Base-by-base conservation (phyloP, 176 grass and related monocot species). In the Leersia perrieri region DNA sequence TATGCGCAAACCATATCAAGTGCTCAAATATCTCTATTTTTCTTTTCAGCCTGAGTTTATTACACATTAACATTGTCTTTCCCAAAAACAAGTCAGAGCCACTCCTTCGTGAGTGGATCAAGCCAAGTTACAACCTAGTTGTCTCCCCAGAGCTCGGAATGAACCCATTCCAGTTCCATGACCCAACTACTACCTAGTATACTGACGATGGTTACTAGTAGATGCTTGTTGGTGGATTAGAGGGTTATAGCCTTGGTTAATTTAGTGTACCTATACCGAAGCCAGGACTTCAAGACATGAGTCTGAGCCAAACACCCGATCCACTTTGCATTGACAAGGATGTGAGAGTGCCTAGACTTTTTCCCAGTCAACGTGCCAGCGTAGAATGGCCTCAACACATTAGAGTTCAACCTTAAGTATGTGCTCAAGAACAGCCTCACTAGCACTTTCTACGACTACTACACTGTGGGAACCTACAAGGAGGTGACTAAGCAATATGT, bases 1-100 rank as follows among this genome's bases (percentile, higher is more conserved):
- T 97, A 90, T 97, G 93, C 83, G 75, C 74, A 35, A 90, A 97
- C 61, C 88, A 87, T 6, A 97, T 83, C 0, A 92, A 71, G 93
- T 91, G 3, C 35, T 69, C 42, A 25, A 22, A 13, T 25, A 1
- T 47, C 12, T 33, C 36, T 29, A n/a, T n/a, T n/a, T n/a, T n/a
- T n/a, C n/a, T n/a, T n/a, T n/a, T n/a, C n/a, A n/a, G n/a, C n/a
- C n/a, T n/a, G n/a, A n/a, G n/a, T n/a, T n/a, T n/a, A n/a, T n/a
- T n/a, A n/a, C n/a, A n/a, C n/a, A n/a, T n/a, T n/a, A 88, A 88
- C 18, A 26, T 92, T 1, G 86, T 86, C 1, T 80, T 84, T 73
- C 86, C 90, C 5, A 92, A 86, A 71, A 45, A 92, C 86, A 10
- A 28, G 11, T 92, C 86, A 0, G 90, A 88, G 58, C 90, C 90